Evolutionary conservation across 345 rosid species (phyloP).

Genomic region (Pistacia integerrima): DNA sequence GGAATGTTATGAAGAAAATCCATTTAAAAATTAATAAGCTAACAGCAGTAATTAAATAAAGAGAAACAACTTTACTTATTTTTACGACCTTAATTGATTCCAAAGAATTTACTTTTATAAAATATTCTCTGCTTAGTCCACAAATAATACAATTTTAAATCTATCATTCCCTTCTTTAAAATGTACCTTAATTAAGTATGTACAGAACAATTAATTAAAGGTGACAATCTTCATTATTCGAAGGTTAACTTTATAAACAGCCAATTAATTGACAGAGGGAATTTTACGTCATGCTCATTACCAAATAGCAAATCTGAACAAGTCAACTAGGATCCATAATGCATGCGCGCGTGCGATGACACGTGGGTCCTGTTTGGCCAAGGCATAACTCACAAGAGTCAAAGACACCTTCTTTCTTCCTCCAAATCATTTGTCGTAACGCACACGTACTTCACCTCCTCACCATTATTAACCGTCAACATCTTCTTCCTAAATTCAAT

Average conservation of each 20-base stretch:
- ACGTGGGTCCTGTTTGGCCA: constrained; percentile 32
- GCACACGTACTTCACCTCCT: background rate
- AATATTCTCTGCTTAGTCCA: constrained; percentile 5
- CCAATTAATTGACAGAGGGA: background rate
- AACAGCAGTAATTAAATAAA: background rate
- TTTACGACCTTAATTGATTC: constrained; percentile 12
- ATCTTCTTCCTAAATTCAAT: background rate
- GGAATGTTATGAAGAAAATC: too few relatives aligned
- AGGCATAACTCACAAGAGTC: constrained; percentile 21
- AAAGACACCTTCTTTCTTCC: constrained; percentile 19
- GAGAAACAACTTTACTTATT: background rate
- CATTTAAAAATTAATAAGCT: background rate
- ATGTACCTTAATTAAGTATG: constrained; percentile 8
- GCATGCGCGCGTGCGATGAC: constrained; percentile 40
- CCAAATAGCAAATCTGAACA: background rate
- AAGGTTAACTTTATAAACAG: background rate
- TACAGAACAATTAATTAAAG: background rate
- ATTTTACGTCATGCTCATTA: constrained; percentile 18
- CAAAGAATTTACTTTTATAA: background rate
- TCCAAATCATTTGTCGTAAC: constrained; percentile 8
- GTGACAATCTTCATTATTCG: constrained; percentile 1
- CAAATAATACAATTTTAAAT: background rate
- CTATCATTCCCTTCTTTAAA: background rate
- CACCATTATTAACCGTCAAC: background rate
- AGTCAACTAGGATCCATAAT: constrained; percentile 43